Percentiles rank a stretch among this genome's conserved stretches.
Evolutionary conservation across 2,329 filamentous ascomycete genomes (phyloP).

Genomic region (Sporothrix pseudoabietina): DNA sequence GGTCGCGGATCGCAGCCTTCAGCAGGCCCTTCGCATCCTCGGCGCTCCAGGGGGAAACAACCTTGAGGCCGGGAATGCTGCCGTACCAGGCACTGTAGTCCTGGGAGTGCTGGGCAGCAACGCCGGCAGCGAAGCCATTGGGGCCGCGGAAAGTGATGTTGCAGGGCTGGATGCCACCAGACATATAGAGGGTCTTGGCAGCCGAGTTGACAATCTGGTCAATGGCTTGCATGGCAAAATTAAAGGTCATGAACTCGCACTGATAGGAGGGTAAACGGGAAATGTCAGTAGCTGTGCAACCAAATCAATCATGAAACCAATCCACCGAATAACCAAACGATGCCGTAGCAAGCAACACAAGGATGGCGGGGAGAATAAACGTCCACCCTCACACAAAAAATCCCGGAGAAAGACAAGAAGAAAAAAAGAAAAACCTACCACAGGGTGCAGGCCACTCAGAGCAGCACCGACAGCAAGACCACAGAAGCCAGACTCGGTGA

Average conservation of each 20-base stretch:
- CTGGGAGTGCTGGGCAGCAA: slow-evolving; percentile 97
- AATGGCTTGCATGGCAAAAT: slow-evolving; percentile 99
- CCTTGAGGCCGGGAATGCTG: slow-evolving; percentile 95
- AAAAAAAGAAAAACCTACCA: slow-evolving; percentile 62
- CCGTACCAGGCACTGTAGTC: slow-evolving; percentile 99
- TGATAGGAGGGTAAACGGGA: slow-evolving; percentile 41
- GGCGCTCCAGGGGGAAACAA: slow-evolving; percentile 91
- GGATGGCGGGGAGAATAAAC: not conserved
- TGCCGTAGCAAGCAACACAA: not conserved
- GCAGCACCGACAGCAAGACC: slow-evolving; percentile 94
- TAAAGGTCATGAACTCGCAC: slow-evolving; percentile 99
- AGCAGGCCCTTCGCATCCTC: slow-evolving; percentile 98
- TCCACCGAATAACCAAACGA: not conserved
- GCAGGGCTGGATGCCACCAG: slow-evolving; percentile 97
- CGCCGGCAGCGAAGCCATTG: slow-evolving; percentile 96
- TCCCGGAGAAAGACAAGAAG: no score
- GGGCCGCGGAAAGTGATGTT: slow-evolving; percentile 99
- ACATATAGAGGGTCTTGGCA: slow-evolving; percentile 99
- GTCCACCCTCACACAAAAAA: not conserved
- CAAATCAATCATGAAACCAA: not conserved
- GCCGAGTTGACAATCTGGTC: slow-evolving; percentile 99
- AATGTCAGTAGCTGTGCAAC: slow-evolving; percentile 4
- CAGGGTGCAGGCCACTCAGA: slow-evolving; percentile 87
- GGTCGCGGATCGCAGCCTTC: slow-evolving; percentile 97
- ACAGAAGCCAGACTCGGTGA: slow-evolving; percentile 94